These are phyloP conservation scores for Apiotrichum montevideense DNA, from an alignment of 1,284 basidiomycete genomes.

Conservation along the genomic window DNA sequence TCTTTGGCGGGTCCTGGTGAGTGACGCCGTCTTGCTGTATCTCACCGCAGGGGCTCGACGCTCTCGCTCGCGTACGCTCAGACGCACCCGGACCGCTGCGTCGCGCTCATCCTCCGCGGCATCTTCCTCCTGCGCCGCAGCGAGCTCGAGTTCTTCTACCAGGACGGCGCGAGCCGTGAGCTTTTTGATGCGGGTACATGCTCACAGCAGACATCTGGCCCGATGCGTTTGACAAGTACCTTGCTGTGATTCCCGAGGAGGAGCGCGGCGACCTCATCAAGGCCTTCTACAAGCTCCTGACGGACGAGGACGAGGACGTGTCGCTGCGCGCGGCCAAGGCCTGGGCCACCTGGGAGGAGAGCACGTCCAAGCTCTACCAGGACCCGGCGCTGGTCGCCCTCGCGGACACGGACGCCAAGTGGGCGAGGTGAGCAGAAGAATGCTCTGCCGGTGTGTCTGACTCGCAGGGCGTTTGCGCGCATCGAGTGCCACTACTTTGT, in stretches of 20 bases:
- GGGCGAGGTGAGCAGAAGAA: constrained; percentile 57
- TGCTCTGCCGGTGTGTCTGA: constrained; percentile 5
- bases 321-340: constrained; percentile 63
- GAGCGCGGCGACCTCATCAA: constrained; percentile 72
- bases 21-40: constrained; percentile 15
- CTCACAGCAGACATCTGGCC: constrained; percentile 58
- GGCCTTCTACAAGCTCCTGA: constrained; percentile 71
- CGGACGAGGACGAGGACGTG: constrained; percentile 62
- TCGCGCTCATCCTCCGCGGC: constrained; percentile 75
- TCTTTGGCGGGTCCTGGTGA: constrained; percentile 88
- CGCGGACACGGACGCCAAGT: constrained; percentile 61
- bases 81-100: constrained; percentile 72
- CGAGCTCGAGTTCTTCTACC: constrained; percentile 90
- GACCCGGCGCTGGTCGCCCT: constrained; percentile 64
- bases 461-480: constrained; percentile 67
- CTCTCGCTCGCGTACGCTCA: constrained; percentile 83
- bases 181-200: not conserved
- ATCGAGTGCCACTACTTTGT: constrained; percentile 93
- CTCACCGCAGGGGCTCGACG: constrained; percentile 67
- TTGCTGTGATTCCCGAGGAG: constrained; percentile 69
- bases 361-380: constrained; percentile 65
- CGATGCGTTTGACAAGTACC: constrained; percentile 79
- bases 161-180: constrained; percentile 49
- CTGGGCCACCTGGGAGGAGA: constrained; percentile 78
- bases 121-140: constrained; percentile 81